Conservation (phyloP, 257 asterid genomes). For the Anisodus tanguticus region DNA sequence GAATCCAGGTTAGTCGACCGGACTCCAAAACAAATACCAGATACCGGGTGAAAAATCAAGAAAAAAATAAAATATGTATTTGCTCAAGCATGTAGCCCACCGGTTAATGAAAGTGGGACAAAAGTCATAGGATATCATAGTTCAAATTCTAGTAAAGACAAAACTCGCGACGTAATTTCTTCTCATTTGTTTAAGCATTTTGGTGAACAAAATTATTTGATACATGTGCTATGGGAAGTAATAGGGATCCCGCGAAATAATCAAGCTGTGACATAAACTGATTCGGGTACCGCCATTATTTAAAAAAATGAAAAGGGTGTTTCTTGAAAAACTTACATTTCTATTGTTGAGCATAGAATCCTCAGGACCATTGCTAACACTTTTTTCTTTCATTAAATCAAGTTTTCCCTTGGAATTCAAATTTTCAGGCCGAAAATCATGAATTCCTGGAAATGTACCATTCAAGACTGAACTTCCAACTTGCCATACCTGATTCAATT, state of each 20-base stretch:
- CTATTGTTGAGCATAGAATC: conserved; percentile 55
- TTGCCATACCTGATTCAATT: conserved; percentile 78
- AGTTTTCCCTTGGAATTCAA: conserved; percentile 50
- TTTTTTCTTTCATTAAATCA: conserved; percentile 59
- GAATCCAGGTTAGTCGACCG: too few relatives aligned
- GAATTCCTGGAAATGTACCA: conserved; percentile 56
- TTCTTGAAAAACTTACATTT: conserved; percentile 56
- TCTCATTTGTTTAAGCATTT: too few relatives aligned
- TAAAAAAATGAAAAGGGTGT: neutral
- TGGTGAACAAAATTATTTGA: too few relatives aligned
- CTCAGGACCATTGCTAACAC: conserved; percentile 34
- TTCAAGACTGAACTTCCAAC: conserved; percentile 50
- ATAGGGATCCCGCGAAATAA: too few relatives aligned
- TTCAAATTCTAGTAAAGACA: neutral
- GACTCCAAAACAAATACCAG: too few relatives aligned
- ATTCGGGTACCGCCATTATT: neutral
- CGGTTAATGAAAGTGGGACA: neutral
- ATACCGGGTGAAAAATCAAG: too few relatives aligned
- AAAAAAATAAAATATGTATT: too few relatives aligned
- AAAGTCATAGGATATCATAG: neutral
- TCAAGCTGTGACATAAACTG: too few relatives aligned
- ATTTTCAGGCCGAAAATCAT: conserved; percentile 50
- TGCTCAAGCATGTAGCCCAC: neutral
- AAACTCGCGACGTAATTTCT: neutral
- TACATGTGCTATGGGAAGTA: too few relatives aligned